A percentile compares a stretch with the other conserved stretches of the same genome.
Conservation (phyloP, 2,329 filamentous ascomycete species). For the Myriosclerotinia duriaeana region DNA sequence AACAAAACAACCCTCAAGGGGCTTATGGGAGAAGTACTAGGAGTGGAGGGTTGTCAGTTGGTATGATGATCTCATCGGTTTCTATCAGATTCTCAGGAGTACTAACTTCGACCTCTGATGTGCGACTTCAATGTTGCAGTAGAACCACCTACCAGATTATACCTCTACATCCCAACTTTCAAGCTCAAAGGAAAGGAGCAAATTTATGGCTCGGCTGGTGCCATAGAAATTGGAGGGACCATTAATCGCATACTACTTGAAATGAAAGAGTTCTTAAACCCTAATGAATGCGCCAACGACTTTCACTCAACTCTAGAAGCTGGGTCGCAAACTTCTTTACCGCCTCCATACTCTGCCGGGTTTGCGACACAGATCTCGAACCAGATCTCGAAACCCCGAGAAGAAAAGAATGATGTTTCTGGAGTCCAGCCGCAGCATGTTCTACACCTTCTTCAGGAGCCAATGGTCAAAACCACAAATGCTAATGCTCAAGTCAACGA, state of each 20-base stretch:
- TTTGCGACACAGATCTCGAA: slow-evolving; percentile 24
- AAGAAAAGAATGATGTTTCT: not conserved
- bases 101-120: slow-evolving; percentile 14
- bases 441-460: not conserved
- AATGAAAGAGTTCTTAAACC: not conserved
- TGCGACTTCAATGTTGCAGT: slow-evolving; percentile 11
- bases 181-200: slow-evolving; percentile 1
- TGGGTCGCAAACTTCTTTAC: not conserved
- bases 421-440: not conserved
- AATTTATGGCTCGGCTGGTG: slow-evolving; percentile 1
- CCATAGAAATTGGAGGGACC: slow-evolving; percentile 2
- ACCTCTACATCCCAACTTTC: not conserved
- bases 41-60: slow-evolving; percentile 7
- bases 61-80: slow-evolving; percentile 2
- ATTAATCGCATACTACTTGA: not conserved
- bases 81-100: not conserved
- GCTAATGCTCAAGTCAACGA: not conserved
- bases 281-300: not conserved
- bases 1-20: slow-evolving; percentile 3
- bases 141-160: slow-evolving; percentile 9
- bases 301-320: not conserved
- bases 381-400: not conserved
- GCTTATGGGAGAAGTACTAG: slow-evolving; percentile 6
- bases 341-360: not conserved
- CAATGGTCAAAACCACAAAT: slow-evolving; percentile 25